phyloP scores from a whole-genome alignment of 257 asterid species.

The Hygrophila difformis region DNA sequence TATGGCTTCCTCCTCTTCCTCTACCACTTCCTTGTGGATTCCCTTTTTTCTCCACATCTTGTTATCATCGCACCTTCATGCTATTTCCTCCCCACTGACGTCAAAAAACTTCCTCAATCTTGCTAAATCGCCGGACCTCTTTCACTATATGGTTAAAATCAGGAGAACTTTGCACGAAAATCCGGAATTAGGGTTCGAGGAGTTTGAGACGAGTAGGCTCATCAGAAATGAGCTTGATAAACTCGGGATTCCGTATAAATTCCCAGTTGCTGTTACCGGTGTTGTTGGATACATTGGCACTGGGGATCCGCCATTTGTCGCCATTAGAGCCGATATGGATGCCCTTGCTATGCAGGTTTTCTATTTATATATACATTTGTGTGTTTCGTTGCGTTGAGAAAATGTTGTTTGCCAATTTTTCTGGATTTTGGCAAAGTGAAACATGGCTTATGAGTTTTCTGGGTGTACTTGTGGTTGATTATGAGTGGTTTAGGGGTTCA shows the following conservation, averaged over 20 bases:
- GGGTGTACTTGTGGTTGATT: no score
- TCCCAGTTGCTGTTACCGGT: constrained; percentile 83
- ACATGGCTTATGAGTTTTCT: no score
- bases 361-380: no score
- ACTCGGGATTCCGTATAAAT: constrained; percentile 65
- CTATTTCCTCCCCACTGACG: constrained; percentile 10
- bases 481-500: no score
- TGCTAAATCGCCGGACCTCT: constrained; percentile 55
- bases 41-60: no score
- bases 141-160: constrained; percentile 70
- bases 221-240: constrained; percentile 76
- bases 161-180: constrained; percentile 85
- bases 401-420: no score
- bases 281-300: constrained; percentile 73
- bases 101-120: constrained; percentile 36
- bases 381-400: not conserved
- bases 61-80: no score
- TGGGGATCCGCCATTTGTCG: constrained; percentile 89
- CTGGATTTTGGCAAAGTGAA: no score
- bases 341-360: constrained; percentile 81
- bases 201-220: constrained; percentile 90
- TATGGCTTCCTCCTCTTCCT: no score
- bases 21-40: no score
- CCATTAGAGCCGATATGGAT: constrained; percentile 96
- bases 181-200: constrained; percentile 89